Evolutionary conservation across 148 eudicot species (phyloP).

Genomic region (Rhododendron henanense): DNA sequence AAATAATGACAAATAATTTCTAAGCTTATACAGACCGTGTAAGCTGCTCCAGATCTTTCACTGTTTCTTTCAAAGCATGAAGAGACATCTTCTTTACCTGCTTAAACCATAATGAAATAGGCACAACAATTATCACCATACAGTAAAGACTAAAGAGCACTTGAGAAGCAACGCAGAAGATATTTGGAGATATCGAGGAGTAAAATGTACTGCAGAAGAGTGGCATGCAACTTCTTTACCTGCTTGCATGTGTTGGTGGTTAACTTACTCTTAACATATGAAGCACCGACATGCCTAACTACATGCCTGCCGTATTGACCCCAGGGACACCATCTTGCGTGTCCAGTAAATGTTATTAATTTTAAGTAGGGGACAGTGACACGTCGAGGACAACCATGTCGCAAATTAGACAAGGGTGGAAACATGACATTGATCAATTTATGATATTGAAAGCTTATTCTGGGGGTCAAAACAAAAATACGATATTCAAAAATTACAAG

Average conservation of each 20-base stretch:
- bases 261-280: not conserved
- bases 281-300: not conserved
- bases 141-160: not conserved
- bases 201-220: not conserved
- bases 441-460: not conserved
- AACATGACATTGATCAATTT: not conserved
- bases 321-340: not conserved
- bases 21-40: conserved; percentile 16
- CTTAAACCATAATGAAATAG: not conserved
- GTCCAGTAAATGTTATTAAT: not conserved
- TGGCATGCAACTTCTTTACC: not conserved
- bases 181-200: not conserved
- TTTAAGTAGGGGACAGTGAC: not conserved
- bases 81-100: conserved; percentile 36
- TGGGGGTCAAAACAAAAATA: not conserved
- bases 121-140: not conserved
- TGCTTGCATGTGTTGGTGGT: too few species aligned
- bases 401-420: not conserved
- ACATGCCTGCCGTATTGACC: not conserved
- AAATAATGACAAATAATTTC: not conserved
- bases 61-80: conserved; percentile 16
- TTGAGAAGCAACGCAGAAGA: not conserved
- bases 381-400: not conserved
- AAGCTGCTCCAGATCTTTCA: conserved; percentile 10
- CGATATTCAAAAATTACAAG: not conserved